Base-by-base conservation (phyloP, 75 land plant genomes). In the Picea sitchensis region DNA sequence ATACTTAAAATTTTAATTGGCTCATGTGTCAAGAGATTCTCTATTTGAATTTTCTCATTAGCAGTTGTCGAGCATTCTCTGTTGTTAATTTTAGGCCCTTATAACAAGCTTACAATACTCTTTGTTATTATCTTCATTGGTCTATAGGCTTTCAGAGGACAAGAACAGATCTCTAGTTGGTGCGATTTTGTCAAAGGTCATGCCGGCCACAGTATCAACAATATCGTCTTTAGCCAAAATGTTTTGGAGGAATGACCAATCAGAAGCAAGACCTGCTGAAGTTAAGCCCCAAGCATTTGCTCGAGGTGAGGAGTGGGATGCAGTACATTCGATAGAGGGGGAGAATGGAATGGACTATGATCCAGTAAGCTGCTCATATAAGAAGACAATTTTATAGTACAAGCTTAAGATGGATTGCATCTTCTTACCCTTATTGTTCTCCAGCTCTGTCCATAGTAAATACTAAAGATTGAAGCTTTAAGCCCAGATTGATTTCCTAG, bases 151-250 rank as follows among this genome's bases (percentile, higher is more conserved):
- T 59, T 96, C 99, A 75, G 99, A 90, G 77, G 92, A 96, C 81
- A 88, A 85, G 76, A 90, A 80, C 63, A 84, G 91, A 65, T 91
- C 98, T 59, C 65, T 96, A 61, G 91, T 90, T 21, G 94, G 95
- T 73, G 87, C 94, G 18, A 85, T 96, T 63, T 61, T 94, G n/a
- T 90, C 92, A 34, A 94, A 87, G 81, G 93, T 96, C 68, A 92
- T 94, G 76, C 97, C 99, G 18, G 98, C 91, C 3, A 85, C 99
- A 59, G 91, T 95, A 80, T 92, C 95, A 38, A 95, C 90, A 18
- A 79, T 96, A 14, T 74, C 98, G 59, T 87, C 92, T 18, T 82
- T 96, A 17, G 88, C 99, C 9, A 92, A 87, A 81, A 79, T 91
- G 65, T 83, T 96, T 68, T 94, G 93, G 93, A 83, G 93, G 47